These are phyloP conservation scores for Musa beccarii DNA, from an alignment of 176 grass and related monocot genomes.

Conservation along the genomic window DNA sequence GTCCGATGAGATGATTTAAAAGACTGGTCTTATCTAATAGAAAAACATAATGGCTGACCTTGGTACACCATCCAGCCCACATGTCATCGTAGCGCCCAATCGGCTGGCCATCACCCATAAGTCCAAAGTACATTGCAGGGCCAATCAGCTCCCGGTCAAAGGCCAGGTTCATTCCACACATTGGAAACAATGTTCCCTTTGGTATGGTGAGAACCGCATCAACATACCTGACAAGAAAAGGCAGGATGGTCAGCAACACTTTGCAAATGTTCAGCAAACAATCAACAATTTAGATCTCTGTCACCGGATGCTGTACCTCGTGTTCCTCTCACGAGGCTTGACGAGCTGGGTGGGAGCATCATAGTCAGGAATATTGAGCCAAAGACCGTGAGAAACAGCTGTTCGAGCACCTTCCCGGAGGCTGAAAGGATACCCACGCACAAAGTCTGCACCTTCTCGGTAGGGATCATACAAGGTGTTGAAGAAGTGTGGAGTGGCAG, in stretches of 20 bases:
- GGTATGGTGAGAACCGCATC: constrained; percentile 29
- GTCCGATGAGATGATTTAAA: too few species aligned
- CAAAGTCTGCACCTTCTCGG: constrained; percentile 39
- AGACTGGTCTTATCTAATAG: too few species aligned
- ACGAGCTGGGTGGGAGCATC: constrained; percentile 5
- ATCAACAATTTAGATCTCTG: not conserved
- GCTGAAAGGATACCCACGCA: constrained; percentile 48
- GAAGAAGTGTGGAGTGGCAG: constrained; percentile 44
- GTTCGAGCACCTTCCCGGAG: constrained; percentile 37
- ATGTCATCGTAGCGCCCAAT: constrained; percentile 13
- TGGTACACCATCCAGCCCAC: constrained; percentile 27
- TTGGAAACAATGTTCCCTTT: constrained; percentile 19
- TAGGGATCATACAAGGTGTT: constrained; percentile 52
- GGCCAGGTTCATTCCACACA: constrained; percentile 20
- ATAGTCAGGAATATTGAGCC: constrained; percentile 30
- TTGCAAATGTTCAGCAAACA: not conserved
- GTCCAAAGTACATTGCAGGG: constrained; percentile 33
- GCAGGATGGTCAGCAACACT: not conserved
- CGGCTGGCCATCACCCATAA: constrained; percentile 33
- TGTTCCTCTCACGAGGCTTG: not conserved
- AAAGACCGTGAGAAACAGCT: constrained; percentile 45
- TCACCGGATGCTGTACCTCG: not conserved
- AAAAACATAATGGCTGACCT: not conserved
- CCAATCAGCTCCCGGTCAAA: constrained; percentile 33
- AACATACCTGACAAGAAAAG: constrained; percentile 22